These are phyloP conservation scores for Aspergillus indologenus DNA, from an alignment of 495 filamentous ascomycete genomes.

Conservation along the genomic window DNA sequence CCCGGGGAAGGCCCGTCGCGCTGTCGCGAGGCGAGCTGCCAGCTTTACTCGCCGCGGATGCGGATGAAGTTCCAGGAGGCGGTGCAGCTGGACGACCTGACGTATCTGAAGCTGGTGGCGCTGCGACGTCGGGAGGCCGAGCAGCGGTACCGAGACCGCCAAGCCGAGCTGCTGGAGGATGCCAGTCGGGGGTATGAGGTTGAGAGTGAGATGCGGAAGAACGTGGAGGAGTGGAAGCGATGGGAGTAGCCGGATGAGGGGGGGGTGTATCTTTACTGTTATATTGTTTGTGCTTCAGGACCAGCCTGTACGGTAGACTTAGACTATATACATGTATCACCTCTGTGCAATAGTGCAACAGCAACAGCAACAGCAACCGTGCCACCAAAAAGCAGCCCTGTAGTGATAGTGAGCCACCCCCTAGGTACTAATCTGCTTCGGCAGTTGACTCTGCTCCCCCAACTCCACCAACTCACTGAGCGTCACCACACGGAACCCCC, in stretches of 20 bases:
- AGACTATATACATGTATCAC: neutral
- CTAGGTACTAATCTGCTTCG: too few species aligned
- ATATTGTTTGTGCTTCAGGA: slow-evolving; percentile 12
- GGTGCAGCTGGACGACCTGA: slow-evolving; percentile 55
- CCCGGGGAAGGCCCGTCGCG: slow-evolving; percentile 45
- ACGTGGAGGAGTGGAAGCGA: slow-evolving; percentile 52
- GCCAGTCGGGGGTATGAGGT: slow-evolving; percentile 45
- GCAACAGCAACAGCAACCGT: too few species aligned
- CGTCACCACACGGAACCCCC: slow-evolving; percentile 66
- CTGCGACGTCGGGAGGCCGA: slow-evolving; percentile 44
- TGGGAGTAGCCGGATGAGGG: slow-evolving; percentile 43
- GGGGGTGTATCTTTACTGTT: slow-evolving; percentile 2
- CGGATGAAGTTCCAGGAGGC: slow-evolving; percentile 60
- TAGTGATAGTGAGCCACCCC: too few species aligned
- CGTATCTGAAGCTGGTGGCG: slow-evolving; percentile 40
- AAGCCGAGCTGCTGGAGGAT: slow-evolving; percentile 38
- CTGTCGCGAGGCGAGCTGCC: slow-evolving; percentile 56
- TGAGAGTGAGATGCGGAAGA: slow-evolving; percentile 44
- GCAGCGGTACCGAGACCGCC: slow-evolving; percentile 44
- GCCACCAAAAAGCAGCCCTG: too few species aligned
- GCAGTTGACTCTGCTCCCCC: slow-evolving; percentile 7
- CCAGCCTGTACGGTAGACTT: neutral
- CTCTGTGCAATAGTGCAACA: neutral
- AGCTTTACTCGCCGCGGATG: slow-evolving; percentile 76
- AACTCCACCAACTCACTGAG: slow-evolving; percentile 59